A percentile compares a stretch with the other conserved stretches of the same genome.
Conservation (phyloP, 768 basidiomycete genomes). For the Cystobasidium tubakii region DNA sequence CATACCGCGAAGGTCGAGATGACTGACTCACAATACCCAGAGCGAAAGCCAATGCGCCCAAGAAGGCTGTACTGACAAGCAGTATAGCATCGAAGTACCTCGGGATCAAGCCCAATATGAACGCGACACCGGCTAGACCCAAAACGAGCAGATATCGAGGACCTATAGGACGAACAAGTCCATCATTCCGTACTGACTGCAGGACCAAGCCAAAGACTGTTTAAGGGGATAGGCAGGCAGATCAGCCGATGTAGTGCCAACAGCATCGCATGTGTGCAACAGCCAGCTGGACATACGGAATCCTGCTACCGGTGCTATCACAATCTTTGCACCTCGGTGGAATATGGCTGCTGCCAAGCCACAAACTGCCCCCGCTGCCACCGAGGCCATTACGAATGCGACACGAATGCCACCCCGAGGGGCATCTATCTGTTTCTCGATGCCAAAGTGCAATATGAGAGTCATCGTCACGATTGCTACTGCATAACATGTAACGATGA, state of each 20-base stretch:
- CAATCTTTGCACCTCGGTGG: slow-evolving; percentile 80
- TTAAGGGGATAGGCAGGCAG: not conserved
- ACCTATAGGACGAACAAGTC: slow-evolving; percentile 68
- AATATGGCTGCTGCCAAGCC: slow-evolving; percentile 85
- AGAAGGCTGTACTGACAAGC: slow-evolving; percentile 28
- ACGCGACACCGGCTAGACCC: slow-evolving; percentile 53
- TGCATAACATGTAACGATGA: slow-evolving; percentile 85
- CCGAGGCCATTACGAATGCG: slow-evolving; percentile 76
- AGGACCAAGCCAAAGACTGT: slow-evolving; percentile 67
- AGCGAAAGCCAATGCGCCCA: slow-evolving; percentile 82
- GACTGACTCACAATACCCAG: slow-evolving; percentile 59
- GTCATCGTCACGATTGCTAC: slow-evolving; percentile 77
- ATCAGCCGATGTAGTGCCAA: too few relatives aligned
- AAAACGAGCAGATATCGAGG: slow-evolving; percentile 86
- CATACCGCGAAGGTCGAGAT: not conserved
- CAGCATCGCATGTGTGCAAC: too few relatives aligned
- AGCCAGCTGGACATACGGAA: slow-evolving; percentile 58
- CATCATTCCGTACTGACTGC: slow-evolving; percentile 75
- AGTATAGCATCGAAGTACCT: slow-evolving; percentile 31
- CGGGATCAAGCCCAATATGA: slow-evolving; percentile 29
- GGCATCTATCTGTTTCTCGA: slow-evolving; percentile 70
- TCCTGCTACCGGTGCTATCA: slow-evolving; percentile 67
- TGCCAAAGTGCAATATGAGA: slow-evolving; percentile 80
- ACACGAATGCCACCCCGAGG: slow-evolving; percentile 73
- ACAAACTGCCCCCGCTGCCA: slow-evolving; percentile 73